Conservation (phyloP, 1,284 basidiomycete species). For the Cryptococcus jaspeensis region DNA sequence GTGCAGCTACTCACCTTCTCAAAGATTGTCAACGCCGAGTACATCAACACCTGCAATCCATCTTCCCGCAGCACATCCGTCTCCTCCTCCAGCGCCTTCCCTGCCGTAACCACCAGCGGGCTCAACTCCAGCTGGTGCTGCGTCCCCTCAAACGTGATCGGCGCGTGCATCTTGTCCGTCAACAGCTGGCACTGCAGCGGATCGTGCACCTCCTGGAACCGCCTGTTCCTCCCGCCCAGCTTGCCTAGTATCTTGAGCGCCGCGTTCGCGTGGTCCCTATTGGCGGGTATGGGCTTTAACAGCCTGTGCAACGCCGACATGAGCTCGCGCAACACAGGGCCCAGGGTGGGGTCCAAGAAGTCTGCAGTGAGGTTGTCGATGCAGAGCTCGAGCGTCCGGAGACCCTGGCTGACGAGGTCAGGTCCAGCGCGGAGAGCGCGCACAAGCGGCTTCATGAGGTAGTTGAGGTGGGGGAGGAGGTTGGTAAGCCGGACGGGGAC, state of each 20-base stretch:
- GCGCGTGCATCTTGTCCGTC: constrained; percentile 66
- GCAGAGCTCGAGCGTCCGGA: constrained; percentile 96
- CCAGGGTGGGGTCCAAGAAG: constrained; percentile 95
- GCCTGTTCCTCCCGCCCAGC: constrained; percentile 90
- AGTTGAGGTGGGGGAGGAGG: constrained; percentile 89
- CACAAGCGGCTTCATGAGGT: constrained; percentile 95
- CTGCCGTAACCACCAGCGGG: constrained; percentile 70
- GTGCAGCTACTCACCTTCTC: constrained; percentile 61
- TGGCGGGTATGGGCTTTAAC: constrained; percentile 85
- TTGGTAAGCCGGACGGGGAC: constrained; percentile 95
- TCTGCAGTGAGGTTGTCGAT: constrained; percentile 99
- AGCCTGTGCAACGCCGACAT: constrained; percentile 92
- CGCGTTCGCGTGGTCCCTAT: constrained; percentile 88
- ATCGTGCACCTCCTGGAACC: constrained; percentile 79
- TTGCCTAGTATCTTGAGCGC: constrained; percentile 97
- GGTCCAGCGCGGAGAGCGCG: constrained; percentile 82
- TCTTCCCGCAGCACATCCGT: constrained; percentile 65
- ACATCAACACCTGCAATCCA: constrained; percentile 77
- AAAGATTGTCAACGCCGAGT: constrained; percentile 68
- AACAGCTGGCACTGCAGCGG: constrained; percentile 68
- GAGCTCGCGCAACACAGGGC: constrained; percentile 85
- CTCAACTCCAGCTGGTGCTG: constrained; percentile 69
- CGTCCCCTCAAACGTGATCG: constrained; percentile 71
- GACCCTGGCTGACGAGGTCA: constrained; percentile 91
- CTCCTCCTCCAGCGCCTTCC: constrained; percentile 63